Percentiles rank a stretch among this genome's conserved stretches.
These are phyloP conservation scores for Salicornia ramosissima DNA, from an alignment of 148 eudicot species.

Conservation along the genomic window DNA sequence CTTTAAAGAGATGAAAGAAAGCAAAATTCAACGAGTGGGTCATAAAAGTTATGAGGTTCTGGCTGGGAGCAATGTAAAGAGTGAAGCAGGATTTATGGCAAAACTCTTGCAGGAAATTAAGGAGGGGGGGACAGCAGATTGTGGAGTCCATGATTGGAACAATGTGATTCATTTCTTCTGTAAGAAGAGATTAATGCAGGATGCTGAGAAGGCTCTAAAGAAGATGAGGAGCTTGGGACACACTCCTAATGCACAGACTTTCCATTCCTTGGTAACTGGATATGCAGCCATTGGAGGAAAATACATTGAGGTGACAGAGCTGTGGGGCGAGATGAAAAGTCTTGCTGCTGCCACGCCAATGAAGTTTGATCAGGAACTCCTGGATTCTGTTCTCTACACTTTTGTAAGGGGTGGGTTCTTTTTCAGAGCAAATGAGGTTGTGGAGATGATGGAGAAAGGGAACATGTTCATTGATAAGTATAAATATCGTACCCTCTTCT, in stretches of 20 bases:
- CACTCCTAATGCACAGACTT: constrained; percentile 89
- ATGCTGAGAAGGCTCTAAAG: constrained; percentile 94
- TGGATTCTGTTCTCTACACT: constrained; percentile 89
- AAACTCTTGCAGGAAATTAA: constrained; percentile 79
- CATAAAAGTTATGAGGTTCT: constrained; percentile 56
- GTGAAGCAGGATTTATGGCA: constrained; percentile 66
- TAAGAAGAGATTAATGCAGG: constrained; percentile 87
- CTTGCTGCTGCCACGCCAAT: constrained; percentile 51
- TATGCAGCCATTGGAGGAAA: constrained; percentile 94
- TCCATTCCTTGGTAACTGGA: constrained; percentile 87
- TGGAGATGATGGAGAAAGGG: constrained; percentile 83
- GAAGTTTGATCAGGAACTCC: constrained; percentile 84
- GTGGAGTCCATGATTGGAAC: constrained; percentile 94
- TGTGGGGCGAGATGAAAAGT: constrained; percentile 95
- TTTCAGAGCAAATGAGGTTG: constrained; percentile 77
- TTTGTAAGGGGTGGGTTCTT: constrained; percentile 95
- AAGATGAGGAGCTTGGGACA: constrained; percentile 87
- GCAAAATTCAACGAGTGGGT: constrained; percentile 52
- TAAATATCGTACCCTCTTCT: constrained; percentile 68
- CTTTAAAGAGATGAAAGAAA: constrained; percentile 95
- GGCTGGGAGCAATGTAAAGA: constrained; percentile 37
- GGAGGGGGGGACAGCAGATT: constrained; percentile 63
- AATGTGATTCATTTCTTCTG: constrained; percentile 82
- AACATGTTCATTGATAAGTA: constrained; percentile 86
- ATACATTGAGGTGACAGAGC: constrained; percentile 79